phyloP scores from a whole-genome alignment of 177 flowering plant species.

The Vitis hybrid region DNA sequence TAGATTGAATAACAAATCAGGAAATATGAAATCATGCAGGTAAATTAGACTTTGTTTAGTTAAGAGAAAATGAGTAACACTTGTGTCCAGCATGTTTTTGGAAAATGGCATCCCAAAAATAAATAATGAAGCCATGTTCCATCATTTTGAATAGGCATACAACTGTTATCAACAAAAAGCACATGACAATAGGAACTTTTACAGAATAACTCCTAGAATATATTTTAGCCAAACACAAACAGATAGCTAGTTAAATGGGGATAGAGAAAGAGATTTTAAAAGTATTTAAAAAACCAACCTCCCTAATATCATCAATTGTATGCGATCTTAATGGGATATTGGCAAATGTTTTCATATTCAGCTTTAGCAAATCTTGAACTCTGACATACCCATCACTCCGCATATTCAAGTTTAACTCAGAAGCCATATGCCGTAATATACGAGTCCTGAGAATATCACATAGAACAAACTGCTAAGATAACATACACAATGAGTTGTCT shows the following conservation, averaged over 20 bases:
- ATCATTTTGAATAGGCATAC: too few species aligned
- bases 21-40: too few species aligned
- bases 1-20: too few species aligned
- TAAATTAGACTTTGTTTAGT: too few species aligned
- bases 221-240: not conserved
- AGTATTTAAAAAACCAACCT: conserved; percentile 47
- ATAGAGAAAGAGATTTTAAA: not conserved
- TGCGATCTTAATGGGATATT: conserved; percentile 64
- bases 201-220: not conserved
- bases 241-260: too few species aligned
- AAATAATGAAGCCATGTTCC: too few species aligned
- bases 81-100: too few species aligned
- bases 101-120: too few species aligned
- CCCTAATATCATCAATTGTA: conserved; percentile 69
- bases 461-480: not conserved
- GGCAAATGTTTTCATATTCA: conserved; percentile 75
- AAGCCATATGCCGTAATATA: conserved; percentile 83
- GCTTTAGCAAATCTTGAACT: conserved; percentile 70
- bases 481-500: not conserved
- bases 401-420: conserved; percentile 71
- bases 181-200: not conserved
- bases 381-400: conserved; percentile 80
- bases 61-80: too few species aligned
- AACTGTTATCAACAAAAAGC: too few species aligned
- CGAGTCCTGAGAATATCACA: conserved; percentile 55